phyloP scores from a whole-genome alignment of 2,329 filamentous ascomycete genomes.

The Alternaria angustiovoidea region DNA sequence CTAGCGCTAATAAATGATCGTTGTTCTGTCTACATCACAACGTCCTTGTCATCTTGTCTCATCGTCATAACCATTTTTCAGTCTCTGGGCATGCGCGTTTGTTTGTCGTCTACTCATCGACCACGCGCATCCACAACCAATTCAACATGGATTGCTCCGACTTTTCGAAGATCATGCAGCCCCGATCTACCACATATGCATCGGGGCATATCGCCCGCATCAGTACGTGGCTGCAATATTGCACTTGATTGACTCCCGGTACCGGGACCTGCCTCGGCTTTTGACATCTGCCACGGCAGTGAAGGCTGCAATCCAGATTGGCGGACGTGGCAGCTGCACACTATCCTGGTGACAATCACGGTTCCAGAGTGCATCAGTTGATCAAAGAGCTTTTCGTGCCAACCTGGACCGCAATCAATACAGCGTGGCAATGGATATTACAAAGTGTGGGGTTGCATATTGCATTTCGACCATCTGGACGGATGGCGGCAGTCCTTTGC shows the following conservation, averaged over 20 bases:
- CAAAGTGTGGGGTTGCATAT: conserved; percentile 32
- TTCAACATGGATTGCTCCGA: not conserved
- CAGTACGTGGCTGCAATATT: conserved; percentile 8
- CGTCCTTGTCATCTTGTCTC: not conserved
- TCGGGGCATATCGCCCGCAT: not conserved
- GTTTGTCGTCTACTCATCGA: not conserved
- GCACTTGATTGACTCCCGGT: conserved; percentile 1
- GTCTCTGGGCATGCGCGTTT: not conserved
- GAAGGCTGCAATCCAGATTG: conserved; percentile 7
- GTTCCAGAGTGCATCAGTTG: conserved; percentile 21
- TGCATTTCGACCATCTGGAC: conserved; percentile 18
- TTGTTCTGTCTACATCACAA: not conserved
- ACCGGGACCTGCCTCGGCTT: conserved; percentile 26
- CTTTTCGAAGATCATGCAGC: not conserved
- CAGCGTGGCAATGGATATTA: conserved; percentile 30
- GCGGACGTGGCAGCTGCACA: conserved; percentile 12
- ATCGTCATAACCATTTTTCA: not conserved
- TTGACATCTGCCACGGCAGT: conserved; percentile 21
- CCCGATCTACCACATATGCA: not conserved
- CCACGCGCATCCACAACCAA: not conserved
- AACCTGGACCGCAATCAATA: conserved; percentile 23
- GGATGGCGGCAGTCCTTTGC: not conserved
- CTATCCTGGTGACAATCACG: conserved; percentile 13
- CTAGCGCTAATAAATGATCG: conserved; percentile 1
- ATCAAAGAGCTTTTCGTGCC: conserved; percentile 17